Evolutionary conservation across 257 asterid genomes (phyloP).

Genomic region (Gardenia jasminoides): DNA sequence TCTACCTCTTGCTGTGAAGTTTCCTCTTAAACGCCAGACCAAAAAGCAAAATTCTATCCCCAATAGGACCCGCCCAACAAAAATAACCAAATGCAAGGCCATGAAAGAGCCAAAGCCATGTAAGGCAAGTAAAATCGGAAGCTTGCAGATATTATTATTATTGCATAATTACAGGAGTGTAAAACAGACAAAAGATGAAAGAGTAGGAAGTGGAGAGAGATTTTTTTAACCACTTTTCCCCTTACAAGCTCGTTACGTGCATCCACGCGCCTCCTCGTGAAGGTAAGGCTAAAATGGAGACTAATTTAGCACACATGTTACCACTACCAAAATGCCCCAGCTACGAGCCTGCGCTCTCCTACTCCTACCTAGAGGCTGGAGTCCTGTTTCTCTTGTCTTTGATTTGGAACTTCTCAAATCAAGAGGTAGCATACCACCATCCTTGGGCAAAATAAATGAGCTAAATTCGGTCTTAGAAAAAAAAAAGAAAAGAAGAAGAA

Average conservation of each 20-base stretch:
- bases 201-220: neutral
- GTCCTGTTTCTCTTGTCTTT: too few relatives aligned
- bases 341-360: neutral
- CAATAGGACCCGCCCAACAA: neutral
- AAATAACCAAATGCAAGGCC: neutral
- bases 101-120: neutral
- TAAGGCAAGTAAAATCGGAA: neutral
- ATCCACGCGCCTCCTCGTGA: neutral
- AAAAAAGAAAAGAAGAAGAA: too few relatives aligned
- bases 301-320: neutral
- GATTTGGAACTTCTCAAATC: too few relatives aligned
- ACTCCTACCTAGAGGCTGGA: too few relatives aligned
- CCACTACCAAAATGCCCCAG: neutral
- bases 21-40: neutral
- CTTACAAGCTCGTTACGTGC: neutral
- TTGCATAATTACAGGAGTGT: neutral
- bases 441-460: too few relatives aligned
- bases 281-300: neutral
- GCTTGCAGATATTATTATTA: neutral
- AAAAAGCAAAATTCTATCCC: neutral
- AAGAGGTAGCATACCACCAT: too few relatives aligned
- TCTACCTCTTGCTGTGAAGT: constrained; percentile 2
- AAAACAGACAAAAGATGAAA: neutral
- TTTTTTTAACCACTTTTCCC: neutral
- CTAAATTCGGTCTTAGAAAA: too few relatives aligned